These are phyloP conservation scores for Leccinum longicurvipes DNA, from an alignment of 768 basidiomycete genomes.

Conservation along the genomic window DNA sequence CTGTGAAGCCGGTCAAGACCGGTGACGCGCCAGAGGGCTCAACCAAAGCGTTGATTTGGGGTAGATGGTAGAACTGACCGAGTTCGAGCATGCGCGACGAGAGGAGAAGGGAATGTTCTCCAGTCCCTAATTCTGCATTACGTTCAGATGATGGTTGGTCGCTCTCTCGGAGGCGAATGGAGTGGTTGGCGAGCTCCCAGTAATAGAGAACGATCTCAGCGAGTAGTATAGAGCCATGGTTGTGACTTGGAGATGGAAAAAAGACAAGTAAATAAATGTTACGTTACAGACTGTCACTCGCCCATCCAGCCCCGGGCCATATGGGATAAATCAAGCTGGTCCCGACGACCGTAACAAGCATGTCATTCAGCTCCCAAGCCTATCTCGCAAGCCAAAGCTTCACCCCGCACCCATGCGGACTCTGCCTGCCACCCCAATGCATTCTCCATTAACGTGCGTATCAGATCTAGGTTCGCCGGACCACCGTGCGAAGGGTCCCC, in stretches of 20 bases:
- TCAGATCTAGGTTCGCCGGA: slow-evolving; percentile 5
- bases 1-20: background rate
- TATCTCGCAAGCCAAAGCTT: slow-evolving; percentile 7
- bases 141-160: background rate
- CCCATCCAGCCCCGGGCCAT: too few species aligned
- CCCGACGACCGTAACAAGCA: too few species aligned
- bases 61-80: background rate
- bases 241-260: background rate
- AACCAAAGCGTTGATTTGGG: background rate
- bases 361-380: too few species aligned
- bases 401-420: slow-evolving; percentile 5
- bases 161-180: background rate
- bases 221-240: background rate
- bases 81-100: background rate
- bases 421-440: slow-evolving; percentile 19
- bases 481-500: slow-evolving; percentile 1
- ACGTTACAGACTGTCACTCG: too few species aligned
- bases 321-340: too few species aligned
- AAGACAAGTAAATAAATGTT: background rate
- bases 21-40: background rate
- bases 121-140: too few species aligned
- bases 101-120: too few species aligned
- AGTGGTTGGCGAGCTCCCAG: background rate
- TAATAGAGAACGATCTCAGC: background rate
- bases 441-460: slow-evolving; percentile 13